phyloP scores from a whole-genome alignment of 1,284 basidiomycete genomes.

The Ustilago loliicola region DNA sequence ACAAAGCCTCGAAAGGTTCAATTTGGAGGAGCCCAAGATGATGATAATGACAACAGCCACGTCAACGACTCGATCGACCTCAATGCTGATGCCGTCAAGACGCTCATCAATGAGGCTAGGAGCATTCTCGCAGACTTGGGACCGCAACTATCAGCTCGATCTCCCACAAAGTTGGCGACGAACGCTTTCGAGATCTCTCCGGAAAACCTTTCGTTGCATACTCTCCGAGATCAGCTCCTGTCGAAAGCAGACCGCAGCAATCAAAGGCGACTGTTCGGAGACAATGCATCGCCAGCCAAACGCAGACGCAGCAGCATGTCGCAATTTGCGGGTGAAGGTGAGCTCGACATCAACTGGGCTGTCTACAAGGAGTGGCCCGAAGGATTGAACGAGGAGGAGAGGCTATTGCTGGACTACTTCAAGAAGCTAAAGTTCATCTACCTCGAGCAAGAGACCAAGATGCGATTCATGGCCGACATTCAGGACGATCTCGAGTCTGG shows the following conservation, averaged over 20 bases:
- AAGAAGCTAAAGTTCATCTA: constrained; percentile 68
- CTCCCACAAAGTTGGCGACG: constrained; percentile 41
- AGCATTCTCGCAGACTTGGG: constrained; percentile 43
- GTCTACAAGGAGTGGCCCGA: constrained; percentile 62
- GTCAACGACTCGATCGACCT: constrained; percentile 20
- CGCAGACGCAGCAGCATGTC: constrained; percentile 55
- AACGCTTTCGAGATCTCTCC: constrained; percentile 52
- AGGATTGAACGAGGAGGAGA: constrained; percentile 58
- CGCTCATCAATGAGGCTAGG: constrained; percentile 24
- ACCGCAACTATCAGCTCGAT: constrained; percentile 46
- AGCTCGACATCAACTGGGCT: constrained; percentile 63
- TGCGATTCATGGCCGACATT: constrained; percentile 64
- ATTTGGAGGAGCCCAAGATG: constrained; percentile 30
- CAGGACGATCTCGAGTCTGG: constrained; percentile 64
- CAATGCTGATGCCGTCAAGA: constrained; percentile 35
- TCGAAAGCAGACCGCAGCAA: constrained; percentile 49
- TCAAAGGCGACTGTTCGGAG: constrained; percentile 40
- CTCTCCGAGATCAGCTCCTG: constrained; percentile 48
- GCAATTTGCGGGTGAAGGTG: constrained; percentile 44
- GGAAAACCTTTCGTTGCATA: constrained; percentile 50
- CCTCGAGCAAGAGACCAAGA: constrained; percentile 66
- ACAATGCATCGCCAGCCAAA: constrained; percentile 43
- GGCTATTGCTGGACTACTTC: constrained; percentile 61
- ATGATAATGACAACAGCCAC: constrained; percentile 6
- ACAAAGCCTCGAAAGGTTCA: constrained; percentile 32